Evolutionary conservation across 2,329 filamentous ascomycete species (phyloP).

Genomic region (Fusarium haematococcum): DNA sequence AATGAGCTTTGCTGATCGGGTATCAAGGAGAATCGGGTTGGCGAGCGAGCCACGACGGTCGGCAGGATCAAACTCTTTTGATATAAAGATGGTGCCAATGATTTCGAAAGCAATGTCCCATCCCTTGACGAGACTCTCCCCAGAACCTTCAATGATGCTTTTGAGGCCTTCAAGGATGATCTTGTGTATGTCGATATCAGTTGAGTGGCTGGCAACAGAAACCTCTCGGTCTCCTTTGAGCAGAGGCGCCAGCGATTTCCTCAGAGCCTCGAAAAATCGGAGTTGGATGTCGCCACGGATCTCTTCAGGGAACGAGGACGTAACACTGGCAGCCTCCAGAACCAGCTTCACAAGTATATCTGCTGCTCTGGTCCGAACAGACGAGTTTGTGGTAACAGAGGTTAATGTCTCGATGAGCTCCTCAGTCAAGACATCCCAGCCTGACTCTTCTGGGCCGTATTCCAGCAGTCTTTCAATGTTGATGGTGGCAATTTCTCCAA

Average conservation of each 20-base stretch:
- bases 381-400: slow-evolving; percentile 59
- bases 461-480: slow-evolving; percentile 81
- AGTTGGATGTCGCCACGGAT: slow-evolving; percentile 73
- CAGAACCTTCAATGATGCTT: slow-evolving; percentile 86
- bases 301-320: slow-evolving; percentile 63
- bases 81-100: slow-evolving; percentile 82
- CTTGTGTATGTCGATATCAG: slow-evolving; percentile 83
- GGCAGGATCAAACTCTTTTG: slow-evolving; percentile 50
- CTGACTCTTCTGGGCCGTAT: slow-evolving; percentile 74
- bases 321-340: slow-evolving; percentile 68
- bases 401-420: slow-evolving; percentile 66
- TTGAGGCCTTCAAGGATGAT: slow-evolving; percentile 84
- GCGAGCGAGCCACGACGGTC: slow-evolving; percentile 45
- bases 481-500: slow-evolving; percentile 77
- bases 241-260: slow-evolving; percentile 67
- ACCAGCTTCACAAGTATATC: slow-evolving; percentile 71
- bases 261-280: slow-evolving; percentile 76
- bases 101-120: slow-evolving; percentile 91
- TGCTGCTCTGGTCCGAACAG: slow-evolving; percentile 70
- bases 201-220: slow-evolving; percentile 69
- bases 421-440: slow-evolving; percentile 77
- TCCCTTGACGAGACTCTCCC: slow-evolving; percentile 83
- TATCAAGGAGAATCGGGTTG: slow-evolving; percentile 56
- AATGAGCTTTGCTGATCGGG: slow-evolving; percentile 79
- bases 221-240: slow-evolving; percentile 64